Evolutionary conservation across 106 monocot species (phyloP).

Genomic region (Dioscorea zingiberensis): DNA sequence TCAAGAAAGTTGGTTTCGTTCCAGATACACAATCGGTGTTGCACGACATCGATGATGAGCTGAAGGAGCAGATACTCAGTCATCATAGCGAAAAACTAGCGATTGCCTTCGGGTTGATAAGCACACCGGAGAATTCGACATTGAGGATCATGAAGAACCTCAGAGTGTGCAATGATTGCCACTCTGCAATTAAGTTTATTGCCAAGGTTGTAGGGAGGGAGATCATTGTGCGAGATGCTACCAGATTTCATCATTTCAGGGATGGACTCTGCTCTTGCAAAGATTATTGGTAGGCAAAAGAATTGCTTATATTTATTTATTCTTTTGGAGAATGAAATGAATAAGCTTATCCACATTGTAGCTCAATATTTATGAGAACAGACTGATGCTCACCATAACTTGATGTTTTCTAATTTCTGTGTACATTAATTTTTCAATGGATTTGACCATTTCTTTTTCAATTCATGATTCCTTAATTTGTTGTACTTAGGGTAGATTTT

Average conservation of each 20-base stretch:
- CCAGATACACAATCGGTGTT: conserved; percentile 65
- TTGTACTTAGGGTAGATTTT: too few relatives aligned
- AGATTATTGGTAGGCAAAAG: conserved; percentile 61
- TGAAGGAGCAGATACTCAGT: conserved; percentile 69
- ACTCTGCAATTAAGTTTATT: conserved; percentile 73
- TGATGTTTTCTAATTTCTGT: too few relatives aligned
- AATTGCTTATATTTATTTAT: too few relatives aligned
- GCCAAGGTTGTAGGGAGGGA: conserved; percentile 49
- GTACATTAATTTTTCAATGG: too few relatives aligned
- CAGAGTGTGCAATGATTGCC: conserved; percentile 83
- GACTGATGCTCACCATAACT: too few relatives aligned
- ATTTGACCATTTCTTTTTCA: too few relatives aligned
- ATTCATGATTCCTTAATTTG: too few relatives aligned
- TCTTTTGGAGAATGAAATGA: not conserved
- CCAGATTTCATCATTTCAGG: conserved; percentile 83
- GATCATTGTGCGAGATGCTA: conserved; percentile 85
- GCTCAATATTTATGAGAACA: too few relatives aligned
- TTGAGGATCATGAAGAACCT: conserved; percentile 89
- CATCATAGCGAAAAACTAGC: conserved; percentile 86
- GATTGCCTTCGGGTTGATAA: conserved; percentile 75
- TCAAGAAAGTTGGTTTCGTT: conserved; percentile 76
- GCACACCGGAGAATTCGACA: conserved; percentile 56
- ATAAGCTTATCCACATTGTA: too few relatives aligned
- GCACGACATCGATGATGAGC: conserved; percentile 80
- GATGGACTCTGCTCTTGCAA: conserved; percentile 75